Evolutionary conservation across 2,329 filamentous ascomycete species (phyloP), one percentile per base, ranked within the genome.

Genomic region (Aureobasidium namibiae): DNA sequence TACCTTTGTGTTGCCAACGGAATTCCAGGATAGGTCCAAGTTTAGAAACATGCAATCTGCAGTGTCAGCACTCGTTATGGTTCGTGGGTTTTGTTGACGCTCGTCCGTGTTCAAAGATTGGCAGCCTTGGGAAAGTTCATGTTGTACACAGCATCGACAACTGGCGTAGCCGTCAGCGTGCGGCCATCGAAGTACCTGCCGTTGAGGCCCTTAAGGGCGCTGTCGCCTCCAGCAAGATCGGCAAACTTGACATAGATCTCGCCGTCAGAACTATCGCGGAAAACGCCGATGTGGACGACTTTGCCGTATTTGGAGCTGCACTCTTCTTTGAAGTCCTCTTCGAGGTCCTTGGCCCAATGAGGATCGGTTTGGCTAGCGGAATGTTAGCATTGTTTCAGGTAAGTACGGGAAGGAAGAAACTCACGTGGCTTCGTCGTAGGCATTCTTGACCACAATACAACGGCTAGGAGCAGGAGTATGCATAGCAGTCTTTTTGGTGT

Each of bases 231-330:
- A 73, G 92, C 85, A 63, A 97, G 89, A 70, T 90, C 88, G 76
- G 96, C 91, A 78, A 99, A 99, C 75, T 99, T 99, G 74, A 99
- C 86, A 75, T 96, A 99, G 68, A 99, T 92, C 72, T 99, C 94
- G 75, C 94, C 94, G 49, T 91, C 94, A 77, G 95, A 95, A 66
- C 89, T 85, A 79, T 97, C 92, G 75, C 96, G 83, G 67, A 91
- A 84, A 54, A 72, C 61, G 61, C 65, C 69, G 76, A 97, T 95
- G 84, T 99, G 94, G 74, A 97, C 91, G 69, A 99, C 92, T 68
- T 92, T 89, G 70, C 94, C 94, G 80, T 97, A 99, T 80, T 94
- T 95, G 68, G 85, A 82, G 78, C 95, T 89, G 73, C 92, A 96
- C 80, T 99, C 94, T 69, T 84, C 81, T 75, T 89, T 88, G 71